Conservation (phyloP, 768 basidiomycete genomes). For the Termitomyces sp. region DNA sequence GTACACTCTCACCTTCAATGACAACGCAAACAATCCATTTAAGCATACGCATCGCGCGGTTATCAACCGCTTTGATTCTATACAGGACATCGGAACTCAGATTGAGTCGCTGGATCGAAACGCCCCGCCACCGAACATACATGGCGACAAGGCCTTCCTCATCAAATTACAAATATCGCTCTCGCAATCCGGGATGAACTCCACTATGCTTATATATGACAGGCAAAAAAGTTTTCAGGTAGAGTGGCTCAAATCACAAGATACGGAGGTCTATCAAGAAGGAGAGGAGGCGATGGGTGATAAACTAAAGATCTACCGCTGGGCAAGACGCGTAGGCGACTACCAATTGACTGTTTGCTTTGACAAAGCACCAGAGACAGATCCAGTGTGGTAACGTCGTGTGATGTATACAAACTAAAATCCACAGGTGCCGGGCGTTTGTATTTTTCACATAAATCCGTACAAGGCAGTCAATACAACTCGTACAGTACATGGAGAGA, state of each 20-base stretch:
- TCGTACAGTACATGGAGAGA: background rate
- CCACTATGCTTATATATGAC: slow-evolving; percentile 32
- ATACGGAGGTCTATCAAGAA: slow-evolving; percentile 14
- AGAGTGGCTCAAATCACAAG: slow-evolving; percentile 18
- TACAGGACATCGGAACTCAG: slow-evolving; percentile 3
- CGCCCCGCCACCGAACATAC: slow-evolving; percentile 22
- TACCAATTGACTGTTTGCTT: slow-evolving; percentile 19
- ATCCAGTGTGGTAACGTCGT: slow-evolving; percentile 16
- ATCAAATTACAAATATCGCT: slow-evolving; percentile 31
- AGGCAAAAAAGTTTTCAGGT: slow-evolving; percentile 31
- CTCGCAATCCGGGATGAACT: background rate
- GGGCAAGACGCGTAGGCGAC: slow-evolving; percentile 17
- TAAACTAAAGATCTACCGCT: slow-evolving; percentile 17
- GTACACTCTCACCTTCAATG: slow-evolving; percentile 21
- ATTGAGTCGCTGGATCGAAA: background rate
- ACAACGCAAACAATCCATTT: background rate
- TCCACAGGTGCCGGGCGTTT: background rate
- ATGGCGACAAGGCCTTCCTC: slow-evolving; percentile 29
- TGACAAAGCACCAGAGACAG: slow-evolving; percentile 15
- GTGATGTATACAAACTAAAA: background rate
- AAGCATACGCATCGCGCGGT: background rate
- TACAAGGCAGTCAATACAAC: background rate
- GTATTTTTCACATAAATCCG: background rate
- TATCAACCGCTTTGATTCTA: slow-evolving; percentile 19
- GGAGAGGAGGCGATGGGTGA: slow-evolving; percentile 13